Evolutionary conservation across 2,329 filamentous ascomycete genomes (phyloP), one percentile per base, ranked within the genome.

Genomic region (Aspergillus ustus): DNA sequence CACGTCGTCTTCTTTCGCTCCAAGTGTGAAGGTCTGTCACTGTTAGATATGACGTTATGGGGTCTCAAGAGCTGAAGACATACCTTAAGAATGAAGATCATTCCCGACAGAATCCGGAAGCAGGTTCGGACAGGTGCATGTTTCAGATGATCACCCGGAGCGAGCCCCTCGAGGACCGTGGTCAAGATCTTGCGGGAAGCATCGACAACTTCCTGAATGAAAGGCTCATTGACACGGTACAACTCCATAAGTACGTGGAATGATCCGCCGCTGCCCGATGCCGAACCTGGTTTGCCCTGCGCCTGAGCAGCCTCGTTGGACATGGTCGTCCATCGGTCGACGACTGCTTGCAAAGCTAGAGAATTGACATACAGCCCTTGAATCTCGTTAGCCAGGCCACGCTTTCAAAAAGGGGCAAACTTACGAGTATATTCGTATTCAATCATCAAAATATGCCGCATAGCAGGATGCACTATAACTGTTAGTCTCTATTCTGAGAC

Each of bases 371-470:
- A 98, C 54, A 97, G 67, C 15, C 79, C 79, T 77, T 62, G 17
- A 31, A 17, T 13, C 6, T 9, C 40, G 62, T 68, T 45, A 45
- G 60, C 70, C 69, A 63, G n/a, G 19, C 37, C 29, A 55, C 5
- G n/a, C 15, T 7, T 17, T 40, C 28, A 4, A 50, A 51, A 2
- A 28, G 31, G n/a, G 1, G 22, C 55, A 20, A 8, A 76, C 78
- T 74, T 91, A 70, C 94, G 87, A 28, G 94, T 92, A 73, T 97
- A 97, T 72, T 98, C 92, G 72, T 95, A 97, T 79, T 99, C 95
- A 67, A 98, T 97, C 7, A 88, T 90, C 31, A 99, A 82, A 61
- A 98, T 93, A 73, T 93, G 88, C 50, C 84, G 82, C 78, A 89
- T 86, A 60, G 85, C 80, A 17, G 82, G 79, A 1, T 84, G 81